phyloP scores from a whole-genome alignment of 139 green algal genomes.

The Closterium sp. region DNA sequence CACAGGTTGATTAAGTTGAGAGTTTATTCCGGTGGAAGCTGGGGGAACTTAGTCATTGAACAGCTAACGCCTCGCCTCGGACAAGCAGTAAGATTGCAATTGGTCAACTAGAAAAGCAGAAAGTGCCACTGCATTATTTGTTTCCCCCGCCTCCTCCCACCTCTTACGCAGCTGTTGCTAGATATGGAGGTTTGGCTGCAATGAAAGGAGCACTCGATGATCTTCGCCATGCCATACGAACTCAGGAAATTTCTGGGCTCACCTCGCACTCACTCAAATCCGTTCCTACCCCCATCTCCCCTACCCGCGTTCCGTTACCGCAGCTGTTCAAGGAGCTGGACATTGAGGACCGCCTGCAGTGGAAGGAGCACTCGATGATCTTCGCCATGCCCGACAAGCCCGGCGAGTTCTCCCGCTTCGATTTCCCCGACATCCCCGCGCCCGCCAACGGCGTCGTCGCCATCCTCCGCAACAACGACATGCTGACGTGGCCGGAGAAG shows the following conservation, averaged over 20 bases:
- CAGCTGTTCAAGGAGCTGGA: constrained; percentile 66
- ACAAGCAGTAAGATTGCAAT: neutral
- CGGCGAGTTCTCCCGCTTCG: constrained; percentile 95
- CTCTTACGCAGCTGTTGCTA: neutral
- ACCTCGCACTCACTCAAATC: neutral
- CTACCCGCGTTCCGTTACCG: no score
- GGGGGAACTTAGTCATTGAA: neutral
- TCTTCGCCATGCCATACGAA: constrained; percentile 67
- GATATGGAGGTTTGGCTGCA: constrained; percentile 55
- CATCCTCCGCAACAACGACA: constrained; percentile 88
- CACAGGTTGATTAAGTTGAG: neutral
- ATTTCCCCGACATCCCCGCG: constrained; percentile 91
- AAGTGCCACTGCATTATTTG: neutral
- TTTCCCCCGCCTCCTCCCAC: neutral
- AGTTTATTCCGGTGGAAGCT: neutral
- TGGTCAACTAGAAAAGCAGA: no score
- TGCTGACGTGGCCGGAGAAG: constrained; percentile 97
- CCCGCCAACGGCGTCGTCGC: constrained; percentile 76
- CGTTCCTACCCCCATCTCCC: neutral
- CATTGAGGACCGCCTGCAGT: constrained; percentile 66
- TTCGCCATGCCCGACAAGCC: constrained; percentile 74
- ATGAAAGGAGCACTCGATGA: constrained; percentile 67
- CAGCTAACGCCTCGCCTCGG: neutral
- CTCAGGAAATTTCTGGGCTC: neutral
- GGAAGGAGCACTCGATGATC: constrained; percentile 67